Evolutionary conservation across 768 basidiomycete genomes (phyloP), one percentile per base, ranked within the genome.

Genomic region (Serendipita vermifera): DNA sequence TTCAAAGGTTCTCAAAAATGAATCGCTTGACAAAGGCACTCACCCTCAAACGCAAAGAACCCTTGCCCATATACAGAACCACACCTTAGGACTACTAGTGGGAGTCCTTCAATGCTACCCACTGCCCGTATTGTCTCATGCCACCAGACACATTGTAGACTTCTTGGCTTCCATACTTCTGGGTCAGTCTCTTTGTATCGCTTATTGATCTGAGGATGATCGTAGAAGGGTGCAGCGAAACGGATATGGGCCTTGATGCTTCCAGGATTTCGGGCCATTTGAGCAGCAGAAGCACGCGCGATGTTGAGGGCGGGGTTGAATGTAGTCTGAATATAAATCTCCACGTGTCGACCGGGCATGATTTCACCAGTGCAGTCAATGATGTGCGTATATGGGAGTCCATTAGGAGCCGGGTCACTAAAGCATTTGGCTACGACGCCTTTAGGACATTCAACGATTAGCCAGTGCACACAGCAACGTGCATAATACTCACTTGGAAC

Each of bases 321-420:
- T 0, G 89, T 91, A 53, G 80, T 73, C 58, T 78, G 80, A 67
- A 89, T 82, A 67, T 85, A 83, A 57, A 90, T 83, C 86, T 81
- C 71, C 67, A 87, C 86, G 29, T 78, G 77, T 43, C 87, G 78
- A 68, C 88, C 86, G 62, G 77, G 76, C 56, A 78, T 77, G 57
- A 86, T 72, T 67, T 91, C 88, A 38, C 89, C 89, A 2, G 85
- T 84, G 61, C 83, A 79, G 71, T 92, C 89, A 67, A 90, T 90
- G 20, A 91, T 84, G 68, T 85, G 83, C 57, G 81, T 74, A 67
- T 82, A 92, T 3, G 82, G 74, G 60, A 77, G 71, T 54, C 84
- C 86, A 31, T 51, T 51, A 58, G 78, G 77, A 1, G 81, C 77
- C 6, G 86, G 83, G 57, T 85, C 82, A 9, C 24, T 51, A 61